These are phyloP conservation scores for Amesomyces nigricolor DNA, from an alignment of 2,329 filamentous ascomycete species.

Conservation along the genomic window DNA sequence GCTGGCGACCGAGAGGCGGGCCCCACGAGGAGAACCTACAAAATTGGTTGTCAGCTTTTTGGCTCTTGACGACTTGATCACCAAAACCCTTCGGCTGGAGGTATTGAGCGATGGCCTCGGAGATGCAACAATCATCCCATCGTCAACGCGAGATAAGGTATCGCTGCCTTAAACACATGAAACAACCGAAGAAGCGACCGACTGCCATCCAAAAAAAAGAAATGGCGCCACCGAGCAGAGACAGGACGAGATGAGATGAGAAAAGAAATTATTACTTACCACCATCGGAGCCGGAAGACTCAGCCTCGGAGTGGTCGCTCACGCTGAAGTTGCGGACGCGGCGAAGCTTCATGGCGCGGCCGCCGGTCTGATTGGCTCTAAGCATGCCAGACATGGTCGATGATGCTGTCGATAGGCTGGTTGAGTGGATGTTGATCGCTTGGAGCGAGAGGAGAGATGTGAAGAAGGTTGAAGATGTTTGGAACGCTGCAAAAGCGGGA, in stretches of 20 bases:
- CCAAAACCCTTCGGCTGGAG: background rate
- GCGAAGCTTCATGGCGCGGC: background rate
- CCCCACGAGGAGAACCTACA: slow-evolving; percentile 1
- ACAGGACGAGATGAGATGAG: background rate
- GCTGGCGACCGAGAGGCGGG: slow-evolving; percentile 1
- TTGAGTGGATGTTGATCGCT: background rate
- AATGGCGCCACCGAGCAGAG: background rate
- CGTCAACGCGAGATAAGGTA: too few species aligned
- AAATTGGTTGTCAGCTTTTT: background rate
- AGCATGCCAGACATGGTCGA: slow-evolving; percentile 14
- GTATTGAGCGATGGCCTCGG: background rate
- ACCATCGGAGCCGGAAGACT: background rate
- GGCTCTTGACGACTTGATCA: background rate
- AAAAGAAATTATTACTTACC: slow-evolving; percentile 5
- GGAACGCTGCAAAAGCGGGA: background rate
- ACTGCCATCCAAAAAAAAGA: background rate
- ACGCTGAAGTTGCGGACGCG: slow-evolving; percentile 12
- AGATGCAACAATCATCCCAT: background rate
- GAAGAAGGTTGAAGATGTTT: slow-evolving; percentile 1
- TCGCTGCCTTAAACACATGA: background rate
- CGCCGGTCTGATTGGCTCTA: slow-evolving; percentile 4
- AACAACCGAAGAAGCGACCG: background rate
- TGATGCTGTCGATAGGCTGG: background rate
- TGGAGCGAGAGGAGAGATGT: background rate
- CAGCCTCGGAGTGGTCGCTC: slow-evolving; percentile 7